Base-by-base conservation (phyloP, 805 yeast genomes). In the Metschnikowia similis region DNA sequence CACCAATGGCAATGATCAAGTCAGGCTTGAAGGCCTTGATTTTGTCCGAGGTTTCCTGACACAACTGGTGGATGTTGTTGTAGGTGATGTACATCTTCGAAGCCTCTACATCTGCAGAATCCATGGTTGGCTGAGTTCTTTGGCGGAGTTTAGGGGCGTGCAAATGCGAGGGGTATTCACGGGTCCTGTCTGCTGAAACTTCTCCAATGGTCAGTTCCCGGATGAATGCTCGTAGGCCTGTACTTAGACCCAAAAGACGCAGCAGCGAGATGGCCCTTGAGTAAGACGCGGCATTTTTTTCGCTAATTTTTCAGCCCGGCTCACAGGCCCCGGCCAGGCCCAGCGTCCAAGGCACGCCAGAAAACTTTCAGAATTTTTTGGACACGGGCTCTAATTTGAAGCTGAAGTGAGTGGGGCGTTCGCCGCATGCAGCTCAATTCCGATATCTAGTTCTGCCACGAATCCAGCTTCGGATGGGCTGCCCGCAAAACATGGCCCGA, bases 1-100 rank as follows among this genome's bases (percentile, higher is more conserved):
- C 96, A 63, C 96, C 99, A 62, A 92, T 89, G 58, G 98, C 97
- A 55, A 92, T 88, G 70, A 64, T 83, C 87, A 37, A 81, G 70
- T 45, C 63, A 39, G 70, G 56, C 72, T 64, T 61, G 67, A 58
- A 58, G 51, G 66, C 73, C 60, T 74, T 68, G 59, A 85, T 75
- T 47, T 72, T 66, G 35, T 65, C 74, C 9, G 89, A 87, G 11
- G 81, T 74, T 62, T 80, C 77, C 69, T 86, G 89, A 66, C 96
- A 89, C 52, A 86, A 76, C 72, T 88, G 88, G 74, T 88, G 96
- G 51, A 89, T 82, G 62, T 83, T 77, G 72, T 88, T 85, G 77
- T 88, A 88, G 17, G 91, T 83, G 56, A 88, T 82, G 69, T 81
- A 86, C 59, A 56, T 58, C 51, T 58, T 58, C 35, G 62, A 48